These are phyloP conservation scores for Cercophora scortea DNA, from an alignment of 495 filamentous ascomycete species.

Conservation along the genomic window DNA sequence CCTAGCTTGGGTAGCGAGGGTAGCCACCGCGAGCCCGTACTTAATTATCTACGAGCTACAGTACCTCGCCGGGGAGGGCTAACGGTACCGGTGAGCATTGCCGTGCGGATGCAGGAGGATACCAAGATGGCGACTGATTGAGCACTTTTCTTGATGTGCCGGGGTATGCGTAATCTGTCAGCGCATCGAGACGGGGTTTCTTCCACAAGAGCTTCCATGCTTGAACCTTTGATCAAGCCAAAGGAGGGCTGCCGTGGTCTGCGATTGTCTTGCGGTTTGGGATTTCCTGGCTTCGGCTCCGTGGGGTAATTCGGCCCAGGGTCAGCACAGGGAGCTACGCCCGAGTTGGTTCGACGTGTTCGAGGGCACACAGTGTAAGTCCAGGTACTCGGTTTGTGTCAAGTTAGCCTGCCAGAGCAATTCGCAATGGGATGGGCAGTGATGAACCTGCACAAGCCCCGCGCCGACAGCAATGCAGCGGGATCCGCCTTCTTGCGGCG, in stretches of 20 bases:
- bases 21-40: too few species aligned
- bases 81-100: constrained; percentile 1
- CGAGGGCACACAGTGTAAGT: too few species aligned
- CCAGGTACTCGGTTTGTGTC: too few species aligned
- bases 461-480: not conserved
- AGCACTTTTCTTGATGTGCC: not conserved
- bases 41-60: too few species aligned
- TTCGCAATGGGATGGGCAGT: too few species aligned
- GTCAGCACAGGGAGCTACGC: too few species aligned
- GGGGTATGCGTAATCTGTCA: not conserved
- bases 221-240: too few species aligned
- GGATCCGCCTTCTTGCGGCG: not conserved
- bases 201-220: too few species aligned
- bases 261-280: not conserved
- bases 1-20: not conserved
- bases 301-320: not conserved
- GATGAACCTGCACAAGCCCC: not conserved
- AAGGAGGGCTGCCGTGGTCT: not conserved
- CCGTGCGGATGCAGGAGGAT: not conserved
- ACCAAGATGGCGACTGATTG: not conserved
- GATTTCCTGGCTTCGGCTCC: not conserved
- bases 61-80: not conserved
- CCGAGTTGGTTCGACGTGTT: too few species aligned
- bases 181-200: too few species aligned
- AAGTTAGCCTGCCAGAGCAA: too few species aligned